Base-by-base conservation (phyloP, 2,329 filamentous ascomycete genomes). In the Penicillium sp. region DNA sequence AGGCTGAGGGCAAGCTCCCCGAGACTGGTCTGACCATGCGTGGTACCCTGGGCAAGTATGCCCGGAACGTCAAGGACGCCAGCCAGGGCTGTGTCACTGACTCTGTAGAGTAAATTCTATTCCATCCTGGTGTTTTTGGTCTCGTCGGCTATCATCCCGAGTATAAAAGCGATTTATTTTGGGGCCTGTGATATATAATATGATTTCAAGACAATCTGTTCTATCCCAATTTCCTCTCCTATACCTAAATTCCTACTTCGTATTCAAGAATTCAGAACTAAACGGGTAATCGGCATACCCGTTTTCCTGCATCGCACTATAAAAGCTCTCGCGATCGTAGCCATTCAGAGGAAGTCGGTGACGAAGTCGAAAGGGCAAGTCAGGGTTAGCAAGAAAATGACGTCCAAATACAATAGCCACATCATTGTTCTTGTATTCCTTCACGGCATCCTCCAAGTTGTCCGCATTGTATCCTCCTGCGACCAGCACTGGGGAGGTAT, bases 1-100 rank as follows among this genome's bases (percentile, higher is more conserved):
- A 70, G 61, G 66, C 59, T 20, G 69, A 65, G 13, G 73, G 73
- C 18, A 59, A 68, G 52, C 60, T 74, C 21, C 72, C 73, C 26
- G 65, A 80, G 23, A 88, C 87, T 2, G 70, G 80, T 54, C 74
- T 81, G 51, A 81, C 82, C 50, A 77, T 76, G 63, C 80, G 83
- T 63, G 87, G 87, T 42, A 90, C 87, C 5, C 73, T 90, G 60
- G 84, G 81, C 58, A 90, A 90, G 74, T 90, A 90, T 64, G 86
- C 87, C 49, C 71, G 70, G 53, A 62, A 61, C 32, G 76, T 79
- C 52, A 68, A 67, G 51, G 75, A 78, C 64, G 76, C 76, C 21
- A 78, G 75, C 60, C 74, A 74, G 47, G 76, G 76, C 41, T 78
- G 75, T 60, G 75, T 79, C 50, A 79, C 76, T 34, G 76, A 78